These are phyloP conservation scores for Pyracantha coccinea DNA, from an alignment of 331 rosid species.

Conservation along the genomic window DNA sequence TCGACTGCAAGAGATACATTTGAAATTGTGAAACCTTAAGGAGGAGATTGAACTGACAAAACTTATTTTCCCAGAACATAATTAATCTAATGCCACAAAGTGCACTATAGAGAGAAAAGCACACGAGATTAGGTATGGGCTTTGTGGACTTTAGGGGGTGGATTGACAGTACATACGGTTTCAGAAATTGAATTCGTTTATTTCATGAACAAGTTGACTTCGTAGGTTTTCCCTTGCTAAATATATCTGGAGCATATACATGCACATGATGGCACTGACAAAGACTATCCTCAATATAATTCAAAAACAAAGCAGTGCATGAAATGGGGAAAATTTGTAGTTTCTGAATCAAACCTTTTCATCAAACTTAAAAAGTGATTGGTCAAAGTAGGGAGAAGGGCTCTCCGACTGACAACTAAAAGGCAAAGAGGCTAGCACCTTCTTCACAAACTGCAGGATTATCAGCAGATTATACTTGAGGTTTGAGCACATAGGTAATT, in stretches of 20 bases:
- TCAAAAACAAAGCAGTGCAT: neutral
- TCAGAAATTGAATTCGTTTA: neutral
- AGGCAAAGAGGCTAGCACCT: constrained; percentile 85
- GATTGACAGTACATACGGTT: neutral
- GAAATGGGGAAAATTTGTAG: neutral
- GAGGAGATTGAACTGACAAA: neutral
- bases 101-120: neutral
- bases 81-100: neutral
- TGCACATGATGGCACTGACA: neutral
- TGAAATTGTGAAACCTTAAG: neutral
- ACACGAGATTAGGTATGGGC: neutral
- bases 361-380: constrained; percentile 81
- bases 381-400: constrained; percentile 98
- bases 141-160: no score
- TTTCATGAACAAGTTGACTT: neutral
- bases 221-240: neutral
- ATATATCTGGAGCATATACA: neutral
- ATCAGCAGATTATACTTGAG: constrained; percentile 12
- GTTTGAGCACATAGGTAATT: neutral
- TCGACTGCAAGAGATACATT: constrained; percentile 46
- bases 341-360: constrained; percentile 64
- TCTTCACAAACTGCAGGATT: constrained; percentile 83
- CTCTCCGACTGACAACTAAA: constrained; percentile 85
- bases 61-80: neutral
- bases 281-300: neutral